These are phyloP conservation scores for Mantamonas sphyraenae DNA, from an alignment of 78 protist species.

Conservation along the genomic window DNA sequence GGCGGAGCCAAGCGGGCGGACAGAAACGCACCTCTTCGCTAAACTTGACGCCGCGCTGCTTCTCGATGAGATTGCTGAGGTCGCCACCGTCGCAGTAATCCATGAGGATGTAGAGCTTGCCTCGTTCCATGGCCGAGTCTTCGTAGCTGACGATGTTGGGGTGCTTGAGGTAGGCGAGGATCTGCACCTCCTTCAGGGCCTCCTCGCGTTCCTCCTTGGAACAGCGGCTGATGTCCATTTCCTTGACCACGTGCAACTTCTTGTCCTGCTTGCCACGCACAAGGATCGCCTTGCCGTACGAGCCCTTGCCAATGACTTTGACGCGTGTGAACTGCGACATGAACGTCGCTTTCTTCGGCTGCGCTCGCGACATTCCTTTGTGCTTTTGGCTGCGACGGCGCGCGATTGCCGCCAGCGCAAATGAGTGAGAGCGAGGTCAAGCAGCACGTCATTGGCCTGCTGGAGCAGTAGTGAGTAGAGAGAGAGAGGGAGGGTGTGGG, in stretches of 20 bases:
- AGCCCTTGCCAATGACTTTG: constrained; percentile 66
- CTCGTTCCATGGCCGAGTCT: constrained; percentile 58
- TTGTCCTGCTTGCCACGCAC: constrained; percentile 23
- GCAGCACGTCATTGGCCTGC: too few species aligned
- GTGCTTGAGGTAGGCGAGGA: constrained; percentile 53
- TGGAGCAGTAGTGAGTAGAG: too few species aligned
- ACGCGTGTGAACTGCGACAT: too few species aligned
- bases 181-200: constrained; percentile 54
- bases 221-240: constrained; percentile 73
- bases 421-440: too few species aligned
- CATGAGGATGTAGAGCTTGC: constrained; percentile 75
- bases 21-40: constrained; percentile 2
- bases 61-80: not conserved
- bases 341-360: too few species aligned
- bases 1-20: not conserved
- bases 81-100: constrained; percentile 76
- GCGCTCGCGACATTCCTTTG: too few species aligned
- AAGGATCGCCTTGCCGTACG: constrained; percentile 70
- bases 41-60: not conserved
- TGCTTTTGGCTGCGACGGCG: too few species aligned
- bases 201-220: constrained; percentile 48
- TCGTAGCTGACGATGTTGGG: constrained; percentile 62
- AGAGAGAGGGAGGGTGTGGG: too few species aligned
- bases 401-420: too few species aligned
- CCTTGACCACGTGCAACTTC: constrained; percentile 53